Percentiles rank a stretch among this genome's conserved stretches.
phyloP scores from a whole-genome alignment of 2,329 filamentous ascomycete species.

The Fusarium hostae region DNA sequence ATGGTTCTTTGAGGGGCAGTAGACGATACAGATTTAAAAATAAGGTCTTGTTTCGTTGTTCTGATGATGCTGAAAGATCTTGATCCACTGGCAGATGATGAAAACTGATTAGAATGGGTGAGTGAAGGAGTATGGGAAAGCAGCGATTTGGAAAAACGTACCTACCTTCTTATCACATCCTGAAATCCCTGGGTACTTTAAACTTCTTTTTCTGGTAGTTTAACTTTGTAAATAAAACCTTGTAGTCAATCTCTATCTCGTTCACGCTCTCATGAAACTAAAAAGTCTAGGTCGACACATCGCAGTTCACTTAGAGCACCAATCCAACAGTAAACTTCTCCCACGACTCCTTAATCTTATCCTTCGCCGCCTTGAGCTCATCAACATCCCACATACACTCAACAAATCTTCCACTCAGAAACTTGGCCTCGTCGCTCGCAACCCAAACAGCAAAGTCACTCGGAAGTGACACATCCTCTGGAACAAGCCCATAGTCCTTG shows the following conservation, averaged over 20 bases:
- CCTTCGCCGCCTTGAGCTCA: slow-evolving; percentile 55
- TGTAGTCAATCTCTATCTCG: neutral
- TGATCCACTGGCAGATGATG: no score
- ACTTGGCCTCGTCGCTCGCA: slow-evolving; percentile 56
- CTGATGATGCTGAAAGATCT: neutral
- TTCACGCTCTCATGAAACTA: neutral
- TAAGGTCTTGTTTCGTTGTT: neutral
- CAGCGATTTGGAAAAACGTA: neutral
- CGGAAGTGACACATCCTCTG: slow-evolving; percentile 48
- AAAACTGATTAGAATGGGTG: neutral
- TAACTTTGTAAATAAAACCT: neutral
- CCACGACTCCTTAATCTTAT: slow-evolving; percentile 46
- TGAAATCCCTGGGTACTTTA: no score
- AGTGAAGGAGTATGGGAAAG: neutral
- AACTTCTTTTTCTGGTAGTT: neutral
- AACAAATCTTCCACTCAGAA: slow-evolving; percentile 58
- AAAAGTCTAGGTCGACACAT: neutral
- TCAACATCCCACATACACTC: slow-evolving; percentile 64
- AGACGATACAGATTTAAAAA: neutral
- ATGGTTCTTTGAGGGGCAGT: neutral
- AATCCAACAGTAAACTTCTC: slow-evolving; percentile 37
- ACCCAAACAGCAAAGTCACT: slow-evolving; percentile 58
- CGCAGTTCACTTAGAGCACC: neutral
- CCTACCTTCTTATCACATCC: neutral
- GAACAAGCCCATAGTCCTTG: slow-evolving; percentile 16